phyloP scores from a whole-genome alignment of 495 filamentous ascomycete genomes.

The Echria macrotheca region DNA sequence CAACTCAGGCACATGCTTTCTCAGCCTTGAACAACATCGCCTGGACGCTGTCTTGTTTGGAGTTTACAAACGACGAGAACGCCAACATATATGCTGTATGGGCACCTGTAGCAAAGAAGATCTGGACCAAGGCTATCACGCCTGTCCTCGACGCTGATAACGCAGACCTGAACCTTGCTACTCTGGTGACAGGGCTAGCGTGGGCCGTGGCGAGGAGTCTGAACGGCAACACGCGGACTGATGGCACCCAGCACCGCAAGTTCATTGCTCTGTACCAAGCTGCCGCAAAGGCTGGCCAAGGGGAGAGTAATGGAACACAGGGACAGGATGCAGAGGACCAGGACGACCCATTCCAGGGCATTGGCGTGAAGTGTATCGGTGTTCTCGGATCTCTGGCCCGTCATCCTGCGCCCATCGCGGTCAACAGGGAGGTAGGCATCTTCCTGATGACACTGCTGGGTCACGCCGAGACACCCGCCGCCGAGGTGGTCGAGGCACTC shows the following conservation, averaged over 20 bases:
- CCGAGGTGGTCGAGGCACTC: slow-evolving; percentile 51
- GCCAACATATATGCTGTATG: slow-evolving; percentile 39
- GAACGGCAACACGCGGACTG: slow-evolving; percentile 40
- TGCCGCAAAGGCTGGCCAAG: slow-evolving; percentile 30
- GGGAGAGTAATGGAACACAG: background rate
- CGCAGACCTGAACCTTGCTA: slow-evolving; percentile 53
- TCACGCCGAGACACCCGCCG: slow-evolving; percentile 38
- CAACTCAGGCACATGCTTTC: slow-evolving; percentile 44
- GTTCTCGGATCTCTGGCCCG: slow-evolving; percentile 54
- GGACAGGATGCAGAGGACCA: slow-evolving; percentile 17
- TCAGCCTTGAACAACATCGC: slow-evolving; percentile 56
- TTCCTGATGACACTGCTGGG: slow-evolving; percentile 52
- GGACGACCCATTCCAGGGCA: slow-evolving; percentile 44
- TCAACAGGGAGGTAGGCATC: slow-evolving; percentile 53
- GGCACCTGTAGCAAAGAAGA: slow-evolving; percentile 42
- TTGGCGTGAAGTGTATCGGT: slow-evolving; percentile 57
- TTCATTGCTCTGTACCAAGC: slow-evolving; percentile 58
- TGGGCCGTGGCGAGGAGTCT: slow-evolving; percentile 55
- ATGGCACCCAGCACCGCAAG: slow-evolving; percentile 45
- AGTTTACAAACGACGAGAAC: slow-evolving; percentile 39
- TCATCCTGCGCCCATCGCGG: slow-evolving; percentile 34
- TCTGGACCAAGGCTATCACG: slow-evolving; percentile 47
- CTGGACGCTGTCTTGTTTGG: slow-evolving; percentile 50
- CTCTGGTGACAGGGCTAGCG: slow-evolving; percentile 52
- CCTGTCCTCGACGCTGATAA: slow-evolving; percentile 52